Conservation (phyloP, 495 filamentous ascomycete genomes). For the Xylaria castorea region DNA sequence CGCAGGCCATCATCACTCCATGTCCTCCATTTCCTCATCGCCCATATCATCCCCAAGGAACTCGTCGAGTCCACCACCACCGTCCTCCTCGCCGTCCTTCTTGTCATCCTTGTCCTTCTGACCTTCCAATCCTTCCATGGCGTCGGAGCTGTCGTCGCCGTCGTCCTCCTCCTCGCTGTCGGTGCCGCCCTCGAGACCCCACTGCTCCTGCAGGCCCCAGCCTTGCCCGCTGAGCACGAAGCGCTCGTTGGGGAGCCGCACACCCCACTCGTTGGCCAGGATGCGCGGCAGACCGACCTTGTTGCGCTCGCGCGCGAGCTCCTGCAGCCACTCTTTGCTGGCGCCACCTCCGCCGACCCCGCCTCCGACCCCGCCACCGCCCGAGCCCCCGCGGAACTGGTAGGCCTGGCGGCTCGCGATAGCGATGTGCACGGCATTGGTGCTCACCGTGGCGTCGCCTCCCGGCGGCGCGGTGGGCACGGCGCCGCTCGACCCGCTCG, state of each 20-base stretch:
- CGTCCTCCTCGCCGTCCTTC: conserved; percentile 54
- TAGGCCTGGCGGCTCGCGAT: conserved; percentile 57
- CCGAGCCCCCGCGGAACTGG: conserved; percentile 58
- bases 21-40: conserved; percentile 45
- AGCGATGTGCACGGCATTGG: conserved; percentile 57
- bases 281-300: conserved; percentile 78
- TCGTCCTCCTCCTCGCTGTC: conserved; percentile 55
- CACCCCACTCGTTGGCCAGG: conserved; percentile 73
- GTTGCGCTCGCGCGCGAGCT: conserved; percentile 84
- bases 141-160: conserved; percentile 47
- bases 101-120: conserved; percentile 44
- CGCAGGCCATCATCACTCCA: conserved; percentile 28
- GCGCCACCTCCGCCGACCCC: conserved; percentile 54
- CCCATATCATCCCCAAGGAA: conserved; percentile 51
- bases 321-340: conserved; percentile 85
- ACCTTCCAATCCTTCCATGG: conserved; percentile 54
- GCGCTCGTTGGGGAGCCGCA: conserved; percentile 85
- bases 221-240: conserved; percentile 86
- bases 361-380: conserved; percentile 28
- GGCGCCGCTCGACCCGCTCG: conserved; percentile 51
- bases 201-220: conserved; percentile 84
- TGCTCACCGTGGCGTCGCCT: conserved; percentile 51
- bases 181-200: conserved; percentile 57
- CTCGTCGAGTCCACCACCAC: conserved; percentile 64
- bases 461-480: conserved; percentile 51